Conservation (phyloP, 106 monocot species). For the Platanthera guangdongensis region DNA sequence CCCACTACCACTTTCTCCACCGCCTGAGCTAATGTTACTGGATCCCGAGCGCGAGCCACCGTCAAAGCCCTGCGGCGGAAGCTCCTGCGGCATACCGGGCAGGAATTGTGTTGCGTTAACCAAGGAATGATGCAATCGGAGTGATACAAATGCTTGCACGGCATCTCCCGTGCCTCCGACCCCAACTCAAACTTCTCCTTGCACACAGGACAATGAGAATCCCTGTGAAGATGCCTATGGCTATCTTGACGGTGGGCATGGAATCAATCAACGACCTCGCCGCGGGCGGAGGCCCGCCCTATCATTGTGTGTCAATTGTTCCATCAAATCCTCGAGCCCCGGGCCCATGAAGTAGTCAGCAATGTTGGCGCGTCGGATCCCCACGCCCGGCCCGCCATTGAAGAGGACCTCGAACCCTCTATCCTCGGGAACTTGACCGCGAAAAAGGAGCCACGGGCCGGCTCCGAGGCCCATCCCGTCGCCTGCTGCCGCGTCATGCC, state of each 20-base stretch:
- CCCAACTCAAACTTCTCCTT: conserved; percentile 82
- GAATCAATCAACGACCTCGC: conserved; percentile 59
- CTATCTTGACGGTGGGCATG: conserved; percentile 63
- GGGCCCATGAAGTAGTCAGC: conserved; percentile 43
- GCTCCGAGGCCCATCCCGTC: conserved; percentile 15
- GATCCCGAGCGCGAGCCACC: conserved; percentile 9
- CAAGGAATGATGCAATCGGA: conserved; percentile 81
- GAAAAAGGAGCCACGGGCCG: conserved; percentile 41
- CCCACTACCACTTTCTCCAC: neutral
- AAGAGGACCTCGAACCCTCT: conserved; percentile 41
- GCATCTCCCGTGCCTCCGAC: conserved; percentile 63
- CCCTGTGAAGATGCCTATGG: conserved; percentile 59
- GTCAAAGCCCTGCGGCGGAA: conserved; percentile 29
- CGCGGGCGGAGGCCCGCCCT: conserved; percentile 64
- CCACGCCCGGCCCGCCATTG: conserved; percentile 20
- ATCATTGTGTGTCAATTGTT: conserved; percentile 26
- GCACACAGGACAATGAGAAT: conserved; percentile 83
- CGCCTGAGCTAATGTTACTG: conserved; percentile 10
- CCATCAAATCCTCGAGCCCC: conserved; percentile 48
- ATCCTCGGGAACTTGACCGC: conserved; percentile 28
- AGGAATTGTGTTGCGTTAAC: conserved; percentile 83
- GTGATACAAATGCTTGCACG: conserved; percentile 85
- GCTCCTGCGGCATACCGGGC: conserved; percentile 75
- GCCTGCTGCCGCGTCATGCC: conserved; percentile 4
- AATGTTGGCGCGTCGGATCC: conserved; percentile 21